Base-by-base conservation (phyloP, 164 flowering plant species). In the Saururus chinensis region DNA sequence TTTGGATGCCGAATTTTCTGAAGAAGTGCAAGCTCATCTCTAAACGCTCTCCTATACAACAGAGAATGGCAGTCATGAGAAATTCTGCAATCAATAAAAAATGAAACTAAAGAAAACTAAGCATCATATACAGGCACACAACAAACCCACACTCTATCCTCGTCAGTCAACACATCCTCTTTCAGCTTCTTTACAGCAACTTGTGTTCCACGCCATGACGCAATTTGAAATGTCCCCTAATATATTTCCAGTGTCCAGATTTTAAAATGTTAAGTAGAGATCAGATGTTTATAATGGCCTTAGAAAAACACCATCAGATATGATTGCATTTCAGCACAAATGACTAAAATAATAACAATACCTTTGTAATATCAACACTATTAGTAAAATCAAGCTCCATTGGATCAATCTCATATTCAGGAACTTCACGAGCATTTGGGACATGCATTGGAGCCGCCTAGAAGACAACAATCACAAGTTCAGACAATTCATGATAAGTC, bases 1-100 rank as follows among this genome's bases (percentile, higher is more conserved):
- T 93, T 93, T 63, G 99, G 99, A 83, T 93, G 99, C 4, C 99
- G 77, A 63, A 88, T 74, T 73, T 75, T 90, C 75, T 88, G 96
- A 71, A 90, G 91, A 76, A 93, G 73, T 22, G 83, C 83, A 75
- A 93, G 97, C 79, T 93, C 99, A 75, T 93, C 95, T 58, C 82
- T 78, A 62, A 93, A 93, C 20, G 88, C 91, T 61, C 51, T 79
- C 77, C 99, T 93, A 83, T 40, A 66, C 52, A 10, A 42, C n/a
- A 48, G 24, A 19, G 17, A 51, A 45, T 41, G 10, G 54, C 51
- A 55, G 57, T 13, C 30, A 55, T 20, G 30, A 53, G 58, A 55
- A 23, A 19, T 55, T 13, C 30, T 9, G 37, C 17, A n/a, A 5
- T 17, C 0, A 37, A 30, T 19, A 17, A 25, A n/a, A 24, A 25